Percentiles rank a stretch among this genome's conserved stretches.
Conservation (phyloP, 176 grass and related monocot species). For the Echinochloa phyllopogon region DNA sequence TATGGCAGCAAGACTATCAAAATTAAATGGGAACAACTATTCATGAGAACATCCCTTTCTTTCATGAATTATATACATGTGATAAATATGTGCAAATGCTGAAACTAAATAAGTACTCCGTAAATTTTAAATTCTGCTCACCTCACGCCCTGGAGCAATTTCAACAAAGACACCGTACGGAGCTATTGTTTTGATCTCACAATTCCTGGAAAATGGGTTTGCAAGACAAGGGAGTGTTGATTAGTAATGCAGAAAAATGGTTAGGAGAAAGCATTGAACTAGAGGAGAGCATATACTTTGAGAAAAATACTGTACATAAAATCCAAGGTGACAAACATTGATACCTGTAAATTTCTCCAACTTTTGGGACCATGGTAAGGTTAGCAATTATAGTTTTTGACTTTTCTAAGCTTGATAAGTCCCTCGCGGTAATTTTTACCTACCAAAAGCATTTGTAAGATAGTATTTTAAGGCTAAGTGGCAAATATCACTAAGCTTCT, state of each 20-base stretch:
- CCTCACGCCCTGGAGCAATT: slow-evolving; percentile 96
- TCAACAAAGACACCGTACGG: slow-evolving; percentile 94
- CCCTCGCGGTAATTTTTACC: slow-evolving; percentile 91
- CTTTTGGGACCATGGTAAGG: slow-evolving; percentile 91
- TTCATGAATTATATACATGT: slow-evolving; percentile 27
- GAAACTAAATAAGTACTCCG: slow-evolving; percentile 2
- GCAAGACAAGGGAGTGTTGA: slow-evolving; percentile 20
- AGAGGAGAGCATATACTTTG: not conserved
- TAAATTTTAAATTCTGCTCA: slow-evolving; percentile 37
- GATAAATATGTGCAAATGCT: slow-evolving; percentile 22
- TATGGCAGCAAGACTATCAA: slow-evolving; percentile 26
- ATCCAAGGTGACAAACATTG: slow-evolving; percentile 7
- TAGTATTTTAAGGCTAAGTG: slow-evolving; percentile 27
- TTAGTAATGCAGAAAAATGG: slow-evolving; percentile 20
- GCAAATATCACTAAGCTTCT: slow-evolving; percentile 26
- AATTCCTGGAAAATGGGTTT: slow-evolving; percentile 60
- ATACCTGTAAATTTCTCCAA: slow-evolving; percentile 94
- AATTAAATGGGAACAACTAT: slow-evolving; percentile 17
- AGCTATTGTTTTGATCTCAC: slow-evolving; percentile 91
- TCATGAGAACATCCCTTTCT: slow-evolving; percentile 38
- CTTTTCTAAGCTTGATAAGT: slow-evolving; percentile 86
- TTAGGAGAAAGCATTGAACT: slow-evolving; percentile 11
- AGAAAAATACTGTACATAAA: slow-evolving; percentile 21
- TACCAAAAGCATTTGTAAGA: slow-evolving; percentile 56
- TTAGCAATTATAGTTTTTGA: slow-evolving; percentile 88